phyloP scores from a whole-genome alignment of 2,329 filamentous ascomycete species.

The Neonectria sp. region DNA sequence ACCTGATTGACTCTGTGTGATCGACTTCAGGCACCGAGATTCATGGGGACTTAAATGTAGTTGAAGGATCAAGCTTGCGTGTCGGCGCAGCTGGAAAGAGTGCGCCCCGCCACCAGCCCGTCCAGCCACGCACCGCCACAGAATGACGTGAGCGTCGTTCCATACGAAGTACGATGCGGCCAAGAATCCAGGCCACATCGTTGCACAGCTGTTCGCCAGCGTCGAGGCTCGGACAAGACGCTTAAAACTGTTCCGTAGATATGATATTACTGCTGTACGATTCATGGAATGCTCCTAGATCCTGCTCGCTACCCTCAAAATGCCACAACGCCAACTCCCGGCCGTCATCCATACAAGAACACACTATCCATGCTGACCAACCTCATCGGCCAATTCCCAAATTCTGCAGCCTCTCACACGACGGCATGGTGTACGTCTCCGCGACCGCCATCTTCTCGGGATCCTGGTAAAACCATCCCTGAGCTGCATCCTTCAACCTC shows the following conservation, averaged over 20 bases:
- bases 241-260: not conserved
- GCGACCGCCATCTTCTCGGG: conserved; percentile 84
- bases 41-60: conserved; percentile 18
- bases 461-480: conserved; percentile 91
- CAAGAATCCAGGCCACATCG: not conserved
- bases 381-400: conserved; percentile 53
- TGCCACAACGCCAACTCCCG: conserved; percentile 50
- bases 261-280: conserved; percentile 23
- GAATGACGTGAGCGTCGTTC: conserved; percentile 44
- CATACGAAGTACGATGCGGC: not conserved
- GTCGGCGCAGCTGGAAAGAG: conserved; percentile 23
- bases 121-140: conserved; percentile 43
- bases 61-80: conserved; percentile 31
- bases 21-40: conserved; percentile 10
- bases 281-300: conserved; percentile 29
- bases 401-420: conserved; percentile 66
- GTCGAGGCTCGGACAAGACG: conserved; percentile 6
- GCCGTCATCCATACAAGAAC: conserved; percentile 39
- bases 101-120: conserved; percentile 41
- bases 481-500: conserved; percentile 81
- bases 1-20: conserved; percentile 1
- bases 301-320: conserved; percentile 46
- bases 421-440: conserved; percentile 64
- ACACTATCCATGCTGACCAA: conserved; percentile 24
- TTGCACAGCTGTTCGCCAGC: not conserved